Evolutionary conservation across 805 yeast genomes (phyloP).

Genomic region (Zygosaccharomyces siamensis): DNA sequence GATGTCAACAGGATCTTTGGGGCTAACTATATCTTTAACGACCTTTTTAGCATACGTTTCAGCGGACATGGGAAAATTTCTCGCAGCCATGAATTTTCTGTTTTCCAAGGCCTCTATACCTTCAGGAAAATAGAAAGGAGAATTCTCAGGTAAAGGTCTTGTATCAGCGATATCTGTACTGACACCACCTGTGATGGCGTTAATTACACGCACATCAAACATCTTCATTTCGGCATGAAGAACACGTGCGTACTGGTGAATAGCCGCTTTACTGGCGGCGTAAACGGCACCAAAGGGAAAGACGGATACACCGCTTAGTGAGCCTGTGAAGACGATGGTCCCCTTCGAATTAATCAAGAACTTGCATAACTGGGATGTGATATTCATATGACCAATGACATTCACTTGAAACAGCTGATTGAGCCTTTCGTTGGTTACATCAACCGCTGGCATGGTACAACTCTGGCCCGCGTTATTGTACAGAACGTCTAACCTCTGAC

Average conservation of each 20-base stretch:
- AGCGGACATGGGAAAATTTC: constrained; percentile 55
- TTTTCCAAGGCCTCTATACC: constrained; percentile 44
- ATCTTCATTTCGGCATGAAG: constrained; percentile 65
- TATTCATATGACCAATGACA: constrained; percentile 62
- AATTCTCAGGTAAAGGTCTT: constrained; percentile 51
- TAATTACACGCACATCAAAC: constrained; percentile 64
- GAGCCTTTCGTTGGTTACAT: constrained; percentile 52
- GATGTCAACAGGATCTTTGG: constrained; percentile 42
- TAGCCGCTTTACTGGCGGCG: constrained; percentile 68
- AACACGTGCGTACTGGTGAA: constrained; percentile 62
- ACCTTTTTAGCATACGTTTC: constrained; percentile 53
- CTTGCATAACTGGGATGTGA: constrained; percentile 53
- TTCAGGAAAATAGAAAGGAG: constrained; percentile 50
- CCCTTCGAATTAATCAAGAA: constrained; percentile 62
- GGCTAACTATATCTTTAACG: constrained; percentile 44
- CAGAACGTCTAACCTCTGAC: constrained; percentile 51
- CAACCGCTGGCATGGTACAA: constrained; percentile 66
- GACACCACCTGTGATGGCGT: constrained; percentile 73
- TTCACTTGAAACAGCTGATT: constrained; percentile 57
- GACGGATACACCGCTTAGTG: constrained; percentile 58
- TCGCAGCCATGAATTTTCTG: constrained; percentile 56
- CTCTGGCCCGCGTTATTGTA: constrained; percentile 77
- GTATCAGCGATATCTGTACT: constrained; percentile 64
- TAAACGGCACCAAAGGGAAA: constrained; percentile 70
- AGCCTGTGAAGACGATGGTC: constrained; percentile 68